A percentile compares a stretch with the other conserved stretches of the same genome.
These are phyloP conservation scores for Cystofilobasidium ferigula DNA, from an alignment of 768 basidiomycete genomes.

Conservation along the genomic window DNA sequence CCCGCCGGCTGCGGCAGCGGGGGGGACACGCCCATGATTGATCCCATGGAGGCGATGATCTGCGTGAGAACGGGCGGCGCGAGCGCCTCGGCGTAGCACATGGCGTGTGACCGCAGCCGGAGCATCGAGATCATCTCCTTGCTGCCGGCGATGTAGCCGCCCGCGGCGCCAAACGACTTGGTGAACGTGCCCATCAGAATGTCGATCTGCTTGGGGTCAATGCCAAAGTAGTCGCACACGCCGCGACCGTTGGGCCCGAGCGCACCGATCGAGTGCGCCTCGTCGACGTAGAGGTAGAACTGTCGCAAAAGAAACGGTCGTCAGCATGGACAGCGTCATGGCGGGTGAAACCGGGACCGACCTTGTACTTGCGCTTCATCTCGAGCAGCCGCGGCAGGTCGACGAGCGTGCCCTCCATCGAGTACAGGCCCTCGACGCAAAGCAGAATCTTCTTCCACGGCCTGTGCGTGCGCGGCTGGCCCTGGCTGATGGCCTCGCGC, in stretches of 20 bases:
- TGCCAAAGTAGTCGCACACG: slow-evolving; percentile 82
- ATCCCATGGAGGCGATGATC: slow-evolving; percentile 81
- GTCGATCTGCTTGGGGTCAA: slow-evolving; percentile 70
- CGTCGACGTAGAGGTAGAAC: slow-evolving; percentile 94
- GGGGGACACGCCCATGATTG: slow-evolving; percentile 71
- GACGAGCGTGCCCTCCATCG: slow-evolving; percentile 94
- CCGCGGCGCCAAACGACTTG: slow-evolving; percentile 37
- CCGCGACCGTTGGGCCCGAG: slow-evolving; percentile 90
- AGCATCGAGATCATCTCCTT: slow-evolving; percentile 70
- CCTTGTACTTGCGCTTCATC: slow-evolving; percentile 92
- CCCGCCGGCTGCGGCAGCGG: slow-evolving; percentile 41
- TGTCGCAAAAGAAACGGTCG: slow-evolving; percentile 35
- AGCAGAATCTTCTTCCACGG: slow-evolving; percentile 98
- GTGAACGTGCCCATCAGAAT: slow-evolving; percentile 99
- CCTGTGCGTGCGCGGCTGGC: slow-evolving; percentile 93
- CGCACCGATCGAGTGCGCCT: slow-evolving; percentile 95
- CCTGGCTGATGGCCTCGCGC: slow-evolving; percentile 86
- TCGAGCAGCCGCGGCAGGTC: slow-evolving; percentile 71
- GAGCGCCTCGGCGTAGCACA: slow-evolving; percentile 80
- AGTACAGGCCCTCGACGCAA: slow-evolving; percentile 89
- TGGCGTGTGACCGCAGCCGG: slow-evolving; percentile 67
- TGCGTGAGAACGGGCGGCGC: slow-evolving; percentile 83
- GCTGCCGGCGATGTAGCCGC: slow-evolving; percentile 71
- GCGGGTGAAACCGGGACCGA: too few species aligned
- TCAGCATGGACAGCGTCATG: neutral